Base-by-base conservation (phyloP, 352 stramenopile genomes). In the Halophytophthora polymorphica region DNA sequence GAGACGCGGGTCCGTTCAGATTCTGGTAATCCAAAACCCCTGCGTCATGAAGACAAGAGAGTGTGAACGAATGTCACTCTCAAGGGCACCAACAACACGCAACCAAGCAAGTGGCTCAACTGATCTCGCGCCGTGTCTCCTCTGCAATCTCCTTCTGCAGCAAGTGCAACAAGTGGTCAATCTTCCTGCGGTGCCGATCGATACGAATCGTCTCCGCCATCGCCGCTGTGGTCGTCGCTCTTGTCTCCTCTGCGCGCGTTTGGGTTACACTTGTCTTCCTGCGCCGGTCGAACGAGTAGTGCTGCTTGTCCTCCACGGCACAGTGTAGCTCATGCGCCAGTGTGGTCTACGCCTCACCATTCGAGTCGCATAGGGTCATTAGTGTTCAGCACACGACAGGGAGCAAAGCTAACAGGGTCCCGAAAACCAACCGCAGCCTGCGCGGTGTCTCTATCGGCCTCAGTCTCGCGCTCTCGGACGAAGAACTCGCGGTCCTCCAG, bases 41-140 rank as follows among this genome's bases (percentile, higher is more conserved):
- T 52, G 69, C 56, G 12, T 21, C 34, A 15, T 19, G 64, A 34
- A 31, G 49, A 34, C 55, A 59, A 8, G 2, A 14, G 18, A 13
- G 35, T 22, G 19, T 44, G 51, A 21, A 65, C 13, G 31, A 21
- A 13, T 54, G 14, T 15, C 35, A 34, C 34, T 11, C 28, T 42
- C 39, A 39, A 46, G 12, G 37, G 18, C 2, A 48, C 13, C 4
- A 46, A 41, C n/a, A 12, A 31, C 39, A 33, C 8, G 2, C 13
- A 49, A 56, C 18, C 21, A 34, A 29, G 10, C n/a, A 15, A 18
- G 1, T 33, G 35, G 44, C 43, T 46, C n/a, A 63, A 88, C 74
- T 61, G 44, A 88, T 84, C 52, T 85, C 69, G 44, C 77, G 71
- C 6, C 64, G 57, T 1, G 77, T 86, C 47, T 87, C 77, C 17